Evolutionary conservation across 2,329 filamentous ascomycete genomes (phyloP), one percentile per base, ranked within the genome.

Genomic region (Colletotrichum coccodes): DNA sequence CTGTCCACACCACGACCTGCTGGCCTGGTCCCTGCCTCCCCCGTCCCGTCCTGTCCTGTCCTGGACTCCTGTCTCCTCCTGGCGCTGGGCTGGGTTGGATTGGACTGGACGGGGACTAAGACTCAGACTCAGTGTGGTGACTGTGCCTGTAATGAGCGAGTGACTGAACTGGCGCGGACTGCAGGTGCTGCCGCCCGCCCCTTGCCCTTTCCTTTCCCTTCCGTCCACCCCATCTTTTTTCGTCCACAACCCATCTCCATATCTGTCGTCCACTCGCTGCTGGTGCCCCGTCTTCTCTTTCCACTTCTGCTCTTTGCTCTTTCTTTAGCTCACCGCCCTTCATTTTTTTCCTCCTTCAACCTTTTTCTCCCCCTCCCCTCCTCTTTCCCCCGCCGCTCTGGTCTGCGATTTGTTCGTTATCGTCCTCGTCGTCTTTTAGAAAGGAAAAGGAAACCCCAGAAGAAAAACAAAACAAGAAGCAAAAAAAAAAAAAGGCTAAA

Each of bases 201-300:
- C 16, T 30, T n/a, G 7, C 8, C n/a, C 28, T 30, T n/a, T 34
- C n/a, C 49, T 12, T 14, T 21, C n/a, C 32, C 6, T 21, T 32
- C 30, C 34, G 9, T 34, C n/a, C 50, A 52, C 49, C 72, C 73
- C 75, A 73, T 69, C 71, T 76, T 72, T 76, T 73, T 72, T 74
- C 72, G 73, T 73, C 73, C 72, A 71, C 53, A 57, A 65, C 73
- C 74, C 76, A 74, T 78, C 73, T 78, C 74, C 61, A 73, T 66
- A 69, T 69, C 62, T 75, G 71, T 74, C 67, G 63, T 70, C 64
- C 67, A 70, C 50, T 70, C 52, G 63, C 67, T 69, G 56, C 44
- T 47, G n/a, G 56, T 73, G n/a, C 73, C 75, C 75, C 77, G 74
- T 76, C 75, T 78, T 72, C 75, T 75, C 75, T 77, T 75, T 62